Conservation (phyloP, 2,329 filamentous ascomycete genomes). For the Macrophomina tecta region DNA sequence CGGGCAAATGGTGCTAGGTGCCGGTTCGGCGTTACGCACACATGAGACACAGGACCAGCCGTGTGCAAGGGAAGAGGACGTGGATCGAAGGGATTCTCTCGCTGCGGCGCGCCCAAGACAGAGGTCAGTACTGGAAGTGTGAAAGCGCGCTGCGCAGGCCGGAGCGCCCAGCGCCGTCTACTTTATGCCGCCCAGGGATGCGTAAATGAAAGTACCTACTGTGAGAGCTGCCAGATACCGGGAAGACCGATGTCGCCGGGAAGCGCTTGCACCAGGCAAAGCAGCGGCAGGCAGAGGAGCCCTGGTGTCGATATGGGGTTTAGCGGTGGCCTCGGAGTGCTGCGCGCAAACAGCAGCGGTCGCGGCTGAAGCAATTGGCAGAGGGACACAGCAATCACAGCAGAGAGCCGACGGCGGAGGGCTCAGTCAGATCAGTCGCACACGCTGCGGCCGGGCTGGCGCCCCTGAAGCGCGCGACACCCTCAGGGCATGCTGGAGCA, state of each 20-base stretch:
- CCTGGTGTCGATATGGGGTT: constrained; percentile 2
- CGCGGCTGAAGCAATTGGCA: constrained; percentile 11
- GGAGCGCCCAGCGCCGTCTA: constrained; percentile 1
- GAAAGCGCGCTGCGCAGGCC: constrained; percentile 1
- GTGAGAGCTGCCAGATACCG: background rate
- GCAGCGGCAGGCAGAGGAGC: background rate
- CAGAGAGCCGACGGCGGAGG: constrained; percentile 7
- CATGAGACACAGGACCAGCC: constrained; percentile 26
- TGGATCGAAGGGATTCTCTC: constrained; percentile 4
- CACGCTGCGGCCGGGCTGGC: background rate
- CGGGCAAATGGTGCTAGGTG: constrained; percentile 16
- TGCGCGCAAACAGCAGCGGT: constrained; percentile 14
- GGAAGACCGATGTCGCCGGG: constrained; percentile 16
- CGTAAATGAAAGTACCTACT: constrained; percentile 24
- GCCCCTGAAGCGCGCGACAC: constrained; percentile 22
- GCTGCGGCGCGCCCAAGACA: constrained; percentile 11
- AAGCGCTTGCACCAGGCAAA: constrained; percentile 17
- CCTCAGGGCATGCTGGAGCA: constrained; percentile 14
- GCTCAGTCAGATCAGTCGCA: constrained; percentile 1
- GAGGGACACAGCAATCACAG: constrained; percentile 18
- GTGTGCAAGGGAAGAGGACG: constrained; percentile 23
- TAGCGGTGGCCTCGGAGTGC: constrained; percentile 6
- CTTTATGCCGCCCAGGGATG: constrained; percentile 18
- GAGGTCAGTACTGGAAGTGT: constrained; percentile 16
- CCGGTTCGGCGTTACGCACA: constrained; percentile 17